A percentile compares a stretch with the other conserved stretches of the same genome.
Conservation (phyloP, 495 filamentous ascomycete species). For the Hyaloscypha finlandica region DNA sequence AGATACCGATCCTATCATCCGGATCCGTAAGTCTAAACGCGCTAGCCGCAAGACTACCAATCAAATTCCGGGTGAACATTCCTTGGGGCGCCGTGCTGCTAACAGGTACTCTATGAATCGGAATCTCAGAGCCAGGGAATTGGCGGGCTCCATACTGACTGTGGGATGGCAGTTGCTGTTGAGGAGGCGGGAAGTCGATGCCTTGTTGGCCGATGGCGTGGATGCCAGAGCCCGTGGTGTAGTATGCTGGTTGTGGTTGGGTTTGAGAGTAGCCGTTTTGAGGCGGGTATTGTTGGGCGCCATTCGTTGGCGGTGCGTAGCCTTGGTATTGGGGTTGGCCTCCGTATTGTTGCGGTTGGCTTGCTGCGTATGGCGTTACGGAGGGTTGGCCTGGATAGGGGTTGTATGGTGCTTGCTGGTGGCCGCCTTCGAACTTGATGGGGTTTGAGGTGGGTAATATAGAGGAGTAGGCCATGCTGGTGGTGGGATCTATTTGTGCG, state of each 20-base stretch:
- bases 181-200: slow-evolving; percentile 22
- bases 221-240: slow-evolving; percentile 20
- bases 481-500: slow-evolving; percentile 37
- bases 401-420: slow-evolving; percentile 20
- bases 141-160: slow-evolving; percentile 15
- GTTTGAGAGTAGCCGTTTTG: slow-evolving; percentile 28
- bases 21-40: slow-evolving; percentile 85
- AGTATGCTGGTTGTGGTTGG: slow-evolving; percentile 9
- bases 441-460: slow-evolving; percentile 5
- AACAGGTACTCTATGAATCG: slow-evolving; percentile 17
- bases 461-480: slow-evolving; percentile 14
- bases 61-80: slow-evolving; percentile 96
- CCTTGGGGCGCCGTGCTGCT: slow-evolving; percentile 60
- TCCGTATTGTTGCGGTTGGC: neutral
- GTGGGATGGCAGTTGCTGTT: slow-evolving; percentile 30
- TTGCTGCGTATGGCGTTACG: slow-evolving; percentile 24
- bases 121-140: slow-evolving; percentile 10
- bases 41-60: slow-evolving; percentile 88
- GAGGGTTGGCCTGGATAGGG: slow-evolving; percentile 26
- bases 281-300: slow-evolving; percentile 17
- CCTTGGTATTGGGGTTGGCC: slow-evolving; percentile 10
- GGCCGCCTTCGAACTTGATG: slow-evolving; percentile 11
- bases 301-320: slow-evolving; percentile 20
- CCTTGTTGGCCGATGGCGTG: slow-evolving; percentile 13
- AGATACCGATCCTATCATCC: slow-evolving; percentile 84